Evolutionary conservation across 805 yeast genomes (phyloP).

Genomic region (Kluyveromyces aestuarii): DNA sequence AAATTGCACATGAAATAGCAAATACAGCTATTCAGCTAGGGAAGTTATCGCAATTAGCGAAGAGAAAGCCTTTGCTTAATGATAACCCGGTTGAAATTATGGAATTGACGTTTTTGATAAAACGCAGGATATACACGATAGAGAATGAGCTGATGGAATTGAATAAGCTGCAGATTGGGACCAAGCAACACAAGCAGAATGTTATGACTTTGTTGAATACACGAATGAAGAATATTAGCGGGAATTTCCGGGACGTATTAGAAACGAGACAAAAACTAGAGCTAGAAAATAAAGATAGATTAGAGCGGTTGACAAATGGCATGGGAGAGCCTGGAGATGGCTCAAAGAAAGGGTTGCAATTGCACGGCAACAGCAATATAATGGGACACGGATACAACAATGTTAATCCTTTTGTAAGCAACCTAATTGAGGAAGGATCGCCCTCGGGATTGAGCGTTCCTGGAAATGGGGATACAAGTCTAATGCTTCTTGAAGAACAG

Average conservation of each 20-base stretch:
- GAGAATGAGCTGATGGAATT: slow-evolving; percentile 81
- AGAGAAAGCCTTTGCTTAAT: slow-evolving; percentile 82
- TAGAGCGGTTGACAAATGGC: slow-evolving; percentile 68
- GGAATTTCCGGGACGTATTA: slow-evolving; percentile 83
- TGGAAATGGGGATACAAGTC: slow-evolving; percentile 46
- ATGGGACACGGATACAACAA: slow-evolving; percentile 21
- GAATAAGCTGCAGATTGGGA: slow-evolving; percentile 48
- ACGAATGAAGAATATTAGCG: slow-evolving; percentile 84
- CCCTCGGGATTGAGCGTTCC: slow-evolving; percentile 37
- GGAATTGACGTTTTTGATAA: slow-evolving; percentile 74
- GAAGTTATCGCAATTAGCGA: slow-evolving; percentile 75
- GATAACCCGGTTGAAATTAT: slow-evolving; percentile 92
- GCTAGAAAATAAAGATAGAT: slow-evolving; percentile 66
- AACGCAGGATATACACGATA: slow-evolving; percentile 37
- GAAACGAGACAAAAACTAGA: slow-evolving; percentile 82
- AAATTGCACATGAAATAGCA: slow-evolving; percentile 82
- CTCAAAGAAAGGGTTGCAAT: neutral
- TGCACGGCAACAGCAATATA: neutral
- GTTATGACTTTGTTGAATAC: slow-evolving; percentile 83
- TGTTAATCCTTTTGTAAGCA: slow-evolving; percentile 33
- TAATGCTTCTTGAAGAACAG: slow-evolving; percentile 79
- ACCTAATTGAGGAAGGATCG: slow-evolving; percentile 28
- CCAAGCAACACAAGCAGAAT: slow-evolving; percentile 68
- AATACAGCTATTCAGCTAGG: slow-evolving; percentile 74
- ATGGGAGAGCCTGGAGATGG: slow-evolving; percentile 7